phyloP scores from a whole-genome alignment of 306 rosid genomes.

The Quercus berberidifolia region DNA sequence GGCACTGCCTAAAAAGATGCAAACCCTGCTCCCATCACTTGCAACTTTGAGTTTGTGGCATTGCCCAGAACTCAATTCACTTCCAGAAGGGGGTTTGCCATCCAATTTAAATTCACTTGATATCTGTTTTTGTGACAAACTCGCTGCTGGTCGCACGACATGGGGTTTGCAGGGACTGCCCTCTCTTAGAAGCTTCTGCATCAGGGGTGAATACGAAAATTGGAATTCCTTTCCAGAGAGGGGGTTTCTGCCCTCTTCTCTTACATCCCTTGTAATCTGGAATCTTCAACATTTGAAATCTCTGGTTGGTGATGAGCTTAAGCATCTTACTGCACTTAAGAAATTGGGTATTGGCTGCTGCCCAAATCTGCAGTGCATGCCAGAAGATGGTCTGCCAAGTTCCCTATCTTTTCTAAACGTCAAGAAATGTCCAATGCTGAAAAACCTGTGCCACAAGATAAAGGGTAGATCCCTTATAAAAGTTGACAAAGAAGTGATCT shows the following conservation, averaged over 20 bases:
- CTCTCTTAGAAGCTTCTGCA: neutral
- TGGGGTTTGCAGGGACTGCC: slow-evolving; percentile 2
- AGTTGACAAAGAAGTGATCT: neutral
- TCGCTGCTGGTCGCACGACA: neutral
- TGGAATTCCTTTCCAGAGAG: too few species aligned
- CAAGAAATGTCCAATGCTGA: neutral
- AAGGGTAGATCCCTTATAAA: neutral
- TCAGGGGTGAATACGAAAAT: neutral
- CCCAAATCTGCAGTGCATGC: neutral
- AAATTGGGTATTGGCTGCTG: neutral
- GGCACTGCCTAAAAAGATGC: slow-evolving; percentile 21
- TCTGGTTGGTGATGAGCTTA: slow-evolving; percentile 11
- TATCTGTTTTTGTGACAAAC: neutral
- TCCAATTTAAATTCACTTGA: neutral
- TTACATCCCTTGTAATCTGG: neutral
- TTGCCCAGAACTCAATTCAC: slow-evolving; percentile 3
- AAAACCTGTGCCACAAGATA: neutral
- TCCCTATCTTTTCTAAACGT: neutral
- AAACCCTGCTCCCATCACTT: slow-evolving; percentile 10
- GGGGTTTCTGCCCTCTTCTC: slow-evolving; percentile 3
- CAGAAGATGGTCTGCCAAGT: neutral
- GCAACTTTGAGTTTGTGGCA: fast-evolving
- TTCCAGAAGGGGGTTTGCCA: slow-evolving; percentile 5
- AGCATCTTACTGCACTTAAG: neutral
- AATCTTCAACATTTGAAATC: neutral